phyloP scores from a whole-genome alignment of 495 filamentous ascomycete species.

The Penicillium malachiteum region DNA sequence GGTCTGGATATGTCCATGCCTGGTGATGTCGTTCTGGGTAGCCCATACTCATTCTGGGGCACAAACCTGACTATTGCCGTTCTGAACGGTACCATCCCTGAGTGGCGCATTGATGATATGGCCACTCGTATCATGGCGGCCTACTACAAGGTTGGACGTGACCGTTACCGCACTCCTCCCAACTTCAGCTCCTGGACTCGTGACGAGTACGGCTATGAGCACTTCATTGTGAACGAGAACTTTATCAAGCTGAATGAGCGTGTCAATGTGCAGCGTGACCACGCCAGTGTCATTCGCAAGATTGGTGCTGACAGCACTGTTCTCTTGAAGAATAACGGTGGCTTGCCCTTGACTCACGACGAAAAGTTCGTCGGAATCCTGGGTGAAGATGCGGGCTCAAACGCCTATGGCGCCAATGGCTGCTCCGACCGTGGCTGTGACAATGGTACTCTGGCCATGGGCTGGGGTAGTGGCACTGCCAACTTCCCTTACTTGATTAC shows the following conservation, averaged over 20 bases:
- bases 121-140: constrained; percentile 88
- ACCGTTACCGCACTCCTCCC: constrained; percentile 58
- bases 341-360: constrained; percentile 71
- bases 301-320: constrained; percentile 77
- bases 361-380: constrained; percentile 79
- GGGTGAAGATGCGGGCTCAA: constrained; percentile 80
- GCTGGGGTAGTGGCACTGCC: constrained; percentile 87
- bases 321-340: constrained; percentile 80
- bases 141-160: constrained; percentile 85
- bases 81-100: constrained; percentile 85
- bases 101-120: constrained; percentile 94
- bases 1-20: constrained; percentile 97
- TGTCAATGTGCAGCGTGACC: constrained; percentile 78
- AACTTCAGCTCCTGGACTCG: constrained; percentile 89
- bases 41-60: constrained; percentile 77
- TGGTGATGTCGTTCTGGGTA: constrained; percentile 76
- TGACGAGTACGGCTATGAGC: constrained; percentile 69
- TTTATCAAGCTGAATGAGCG: constrained; percentile 76
- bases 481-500: constrained; percentile 92
- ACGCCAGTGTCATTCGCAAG: constrained; percentile 68
- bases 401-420: constrained; percentile 78
- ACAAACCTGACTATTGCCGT: constrained; percentile 82
- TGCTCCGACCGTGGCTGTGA: constrained; percentile 82
- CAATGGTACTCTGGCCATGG: constrained; percentile 87
- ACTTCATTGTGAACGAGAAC: constrained; percentile 59